Evolutionary conservation across 1,284 basidiomycete genomes (phyloP), one percentile per base, ranked within the genome.

Genomic region (Fomitopsis palustris): DNA sequence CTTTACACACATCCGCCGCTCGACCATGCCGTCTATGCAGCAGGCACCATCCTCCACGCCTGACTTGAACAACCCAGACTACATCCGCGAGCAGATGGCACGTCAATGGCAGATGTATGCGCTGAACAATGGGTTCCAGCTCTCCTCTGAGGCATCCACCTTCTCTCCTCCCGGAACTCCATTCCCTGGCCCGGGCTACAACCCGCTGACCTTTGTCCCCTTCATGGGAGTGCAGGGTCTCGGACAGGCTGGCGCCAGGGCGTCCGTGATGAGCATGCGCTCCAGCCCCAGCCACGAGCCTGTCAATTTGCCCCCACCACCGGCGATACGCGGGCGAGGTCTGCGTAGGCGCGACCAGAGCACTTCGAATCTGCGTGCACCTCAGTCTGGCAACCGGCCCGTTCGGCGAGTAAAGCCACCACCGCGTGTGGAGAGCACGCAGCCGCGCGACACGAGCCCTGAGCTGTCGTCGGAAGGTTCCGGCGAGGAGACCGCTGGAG

Each of bases 241-340:
- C 4, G 56, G 47, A 38, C 49, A 27, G 29, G 43, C 43, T 31
- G 33, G 43, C 3, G 33, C 33, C 17, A 43, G 55, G 9, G 65
- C 63, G 23, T 51, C 53, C 5, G 62, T 75, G 4, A 81, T 80
- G 72, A 90, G 88, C 62, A 75, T 89, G 60, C 84, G 82, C 58
- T 88, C 86, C 3, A 90, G 87, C 67, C 89, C 89, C 5, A 90
- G 87, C 65, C 87, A 91, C 65, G 84, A 90, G 66, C 88, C 87
- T 0, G 74, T 91, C 19, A 72, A 72, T 27, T 67, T 87, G 9
- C 85, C 86, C 2, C 76, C 79, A n/a, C 73, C 80, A 7, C 70
- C 67, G 27, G 69, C 68, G 3, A 62, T 69, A 43, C 73, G 77
- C 12, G 71, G 70, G 4, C 74, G 74, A 7, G 71, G 72, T 4